Percentiles rank a stretch among this genome's conserved stretches.
Conservation (phyloP, 2,329 filamentous ascomycete species). For the Phialemoniopsis sp. region DNA sequence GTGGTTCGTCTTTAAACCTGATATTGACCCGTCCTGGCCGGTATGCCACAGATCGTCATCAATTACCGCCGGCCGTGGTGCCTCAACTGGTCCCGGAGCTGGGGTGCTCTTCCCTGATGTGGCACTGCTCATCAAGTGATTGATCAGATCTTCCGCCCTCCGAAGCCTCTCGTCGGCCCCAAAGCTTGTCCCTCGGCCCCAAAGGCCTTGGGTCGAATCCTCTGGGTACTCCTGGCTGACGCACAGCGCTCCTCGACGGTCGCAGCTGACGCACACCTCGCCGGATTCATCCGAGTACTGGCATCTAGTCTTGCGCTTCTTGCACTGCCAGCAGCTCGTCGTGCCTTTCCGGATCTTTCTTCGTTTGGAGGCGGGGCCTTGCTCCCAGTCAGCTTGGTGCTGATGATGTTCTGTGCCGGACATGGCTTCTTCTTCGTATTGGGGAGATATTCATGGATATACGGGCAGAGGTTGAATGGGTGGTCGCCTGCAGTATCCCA, state of each 20-base stretch:
- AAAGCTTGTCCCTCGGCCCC: constrained; percentile 8
- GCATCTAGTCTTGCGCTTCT: constrained; percentile 48
- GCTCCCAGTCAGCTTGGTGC: no score
- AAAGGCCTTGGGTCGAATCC: constrained; percentile 9
- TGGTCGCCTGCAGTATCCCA: no score
- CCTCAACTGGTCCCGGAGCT: constrained; percentile 11
- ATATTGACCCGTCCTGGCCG: no score
- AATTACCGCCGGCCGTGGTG: no score
- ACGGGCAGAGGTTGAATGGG: no score
- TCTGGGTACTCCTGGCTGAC: constrained; percentile 42
- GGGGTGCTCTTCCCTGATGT: constrained; percentile 8
- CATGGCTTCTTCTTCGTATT: no score
- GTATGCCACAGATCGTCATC: constrained; percentile 19
- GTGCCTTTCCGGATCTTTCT: constrained; percentile 25
- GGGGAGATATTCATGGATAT: no score
- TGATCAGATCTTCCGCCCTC: constrained; percentile 12
- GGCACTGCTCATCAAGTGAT: constrained; percentile 17
- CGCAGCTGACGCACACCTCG: constrained; percentile 39
- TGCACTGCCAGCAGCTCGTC: constrained; percentile 54
- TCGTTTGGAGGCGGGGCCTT: constrained; percentile 6
- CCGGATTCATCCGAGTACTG: constrained; percentile 36
- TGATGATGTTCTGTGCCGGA: no score
- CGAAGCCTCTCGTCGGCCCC: constrained; percentile 13
- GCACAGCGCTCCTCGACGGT: constrained; percentile 35
- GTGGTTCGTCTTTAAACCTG: no score